phyloP scores from a whole-genome alignment of 129 eudicot species.

The Flaveria linearis region DNA sequence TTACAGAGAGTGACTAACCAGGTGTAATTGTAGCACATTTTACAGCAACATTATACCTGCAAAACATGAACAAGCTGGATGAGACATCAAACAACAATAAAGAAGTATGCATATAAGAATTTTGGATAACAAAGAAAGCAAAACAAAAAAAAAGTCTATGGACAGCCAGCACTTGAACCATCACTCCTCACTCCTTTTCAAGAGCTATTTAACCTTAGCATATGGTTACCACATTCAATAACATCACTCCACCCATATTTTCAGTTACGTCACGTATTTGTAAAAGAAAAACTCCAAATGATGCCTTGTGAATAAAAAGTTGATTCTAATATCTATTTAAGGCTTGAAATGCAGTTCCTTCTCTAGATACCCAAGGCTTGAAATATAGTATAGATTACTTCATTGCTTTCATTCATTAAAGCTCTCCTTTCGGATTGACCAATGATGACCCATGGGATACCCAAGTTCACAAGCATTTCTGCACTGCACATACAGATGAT shows the following conservation, averaged over 20 bases:
- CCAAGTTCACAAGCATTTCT: no score
- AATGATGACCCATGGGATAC: no score
- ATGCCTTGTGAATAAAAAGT: no score
- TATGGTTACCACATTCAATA: no score
- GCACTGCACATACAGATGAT: no score
- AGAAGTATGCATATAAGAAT: background rate
- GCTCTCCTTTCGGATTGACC: no score
- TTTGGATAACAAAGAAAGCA: background rate
- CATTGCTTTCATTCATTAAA: no score
- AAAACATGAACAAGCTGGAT: slow-evolving; percentile 10
- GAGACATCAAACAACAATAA: slow-evolving; percentile 17
- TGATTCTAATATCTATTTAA: background rate
- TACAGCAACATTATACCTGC: slow-evolving; percentile 94
- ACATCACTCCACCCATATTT: no score
- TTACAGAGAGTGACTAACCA: slow-evolving; percentile 48
- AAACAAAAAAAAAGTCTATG: background rate
- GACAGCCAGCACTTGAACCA: slow-evolving; percentile 8
- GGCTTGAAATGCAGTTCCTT: slow-evolving; percentile 21
- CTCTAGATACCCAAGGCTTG: background rate
- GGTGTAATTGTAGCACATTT: slow-evolving; percentile 99
- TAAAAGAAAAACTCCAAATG: no score
- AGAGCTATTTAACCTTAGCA: no score
- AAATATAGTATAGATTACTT: no score
- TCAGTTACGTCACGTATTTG: no score
- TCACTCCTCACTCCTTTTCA: background rate